Base-by-base conservation (phyloP, 352 stramenopile species). In the Phytophthora pseudosyringae region DNA sequence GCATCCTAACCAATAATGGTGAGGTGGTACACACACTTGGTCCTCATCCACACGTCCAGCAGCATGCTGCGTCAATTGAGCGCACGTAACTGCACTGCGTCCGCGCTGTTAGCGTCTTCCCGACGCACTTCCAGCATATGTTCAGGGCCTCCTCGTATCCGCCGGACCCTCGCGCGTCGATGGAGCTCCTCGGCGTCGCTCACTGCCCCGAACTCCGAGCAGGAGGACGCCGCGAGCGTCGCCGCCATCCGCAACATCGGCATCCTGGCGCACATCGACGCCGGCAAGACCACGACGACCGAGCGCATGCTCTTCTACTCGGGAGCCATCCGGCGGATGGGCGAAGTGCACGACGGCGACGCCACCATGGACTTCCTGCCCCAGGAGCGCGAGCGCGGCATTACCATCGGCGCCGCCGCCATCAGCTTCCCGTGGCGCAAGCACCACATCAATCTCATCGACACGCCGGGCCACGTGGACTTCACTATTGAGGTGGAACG, bases 251-350 rank as follows among this genome's bases (percentile, higher is more conserved):
- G 98, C 57, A 99, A 99, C 81, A 99, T 99, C 72, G 97, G 97
- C 63, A 99, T 99, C 73, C 94, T 99, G 76, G 97, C 97, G 26
- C 97, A 99, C 81, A 99, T 99, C 65, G 97, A 99, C 77, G 97
- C 97, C 7, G 97, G 97, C 15, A 99, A 99, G 83, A 99, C 97
- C 8, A 99, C 97, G 26, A 99, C 96, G 11, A 99, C 97, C 15
- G 97, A 99, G 78, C 90, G 97, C 63, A 99, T 99, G 82, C 88
- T 99, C 13, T 99, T 97, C 78, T 99, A 99, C 86, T 93, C 97
- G 21, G 97, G 84, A 44, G 73, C 71, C 1, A 93, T 93, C 59
- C 44, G 48, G 16, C 69, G 71, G 45, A 91, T 91, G 82, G 82
- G 82, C 40, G 81, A 94, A 56, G 85, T 93, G 50, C 85, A 91